Evolutionary conservation across 352 stramenopile species (phyloP), one percentile per base, ranked within the genome.

Genomic region (Phytophthora rubi): DNA sequence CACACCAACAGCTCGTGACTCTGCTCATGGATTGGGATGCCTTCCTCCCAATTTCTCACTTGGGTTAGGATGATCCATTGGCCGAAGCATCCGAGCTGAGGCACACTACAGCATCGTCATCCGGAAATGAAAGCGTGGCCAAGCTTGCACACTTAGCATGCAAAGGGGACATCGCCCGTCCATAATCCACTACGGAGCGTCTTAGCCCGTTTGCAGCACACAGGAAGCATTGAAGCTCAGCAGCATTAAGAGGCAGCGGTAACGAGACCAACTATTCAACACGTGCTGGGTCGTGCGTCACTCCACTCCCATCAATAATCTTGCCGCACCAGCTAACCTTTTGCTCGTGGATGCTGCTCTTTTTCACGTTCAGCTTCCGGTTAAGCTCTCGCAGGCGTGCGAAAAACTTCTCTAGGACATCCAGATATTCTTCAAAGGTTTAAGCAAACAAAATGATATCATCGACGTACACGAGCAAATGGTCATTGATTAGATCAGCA

Each of bases 401-500:
- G 37, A 45, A 45, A 45, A 45, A 45, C 12, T 45, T 45, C 37
- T 45, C 13, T 5, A 45, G 37, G 37, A 45, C 12, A 2, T 45
- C 37, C 37, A 45, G 10, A 45, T 45, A 45, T n/a, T 45, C 37
- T 45, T 45, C 37, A 45, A 45, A 45, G 10, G 37, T 45, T 10
- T 5, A 45, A 8, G 37, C 37, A 18, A 45, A 45, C 37, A 45
- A 12, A 45, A 45, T n/a, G 15, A 45, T 6, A 45, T 45, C 12
- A 45, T 18, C 37, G 3, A 45, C 37, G 37, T 45, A 45, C 37
- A 45, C 37, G 35, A 52, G 45, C 45, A 52, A 52, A 52, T 52
- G 18, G 6, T 52, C 45, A 12, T 52, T 52, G 45, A 55, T 55
- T 26, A 55, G 21, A 35, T 55, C 49, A 21, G 18, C 26, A 30